Percentiles rank a stretch among this genome's conserved stretches.
phyloP scores from a whole-genome alignment of 1,284 basidiomycete species.

The Moesziomyces antarcticus region DNA sequence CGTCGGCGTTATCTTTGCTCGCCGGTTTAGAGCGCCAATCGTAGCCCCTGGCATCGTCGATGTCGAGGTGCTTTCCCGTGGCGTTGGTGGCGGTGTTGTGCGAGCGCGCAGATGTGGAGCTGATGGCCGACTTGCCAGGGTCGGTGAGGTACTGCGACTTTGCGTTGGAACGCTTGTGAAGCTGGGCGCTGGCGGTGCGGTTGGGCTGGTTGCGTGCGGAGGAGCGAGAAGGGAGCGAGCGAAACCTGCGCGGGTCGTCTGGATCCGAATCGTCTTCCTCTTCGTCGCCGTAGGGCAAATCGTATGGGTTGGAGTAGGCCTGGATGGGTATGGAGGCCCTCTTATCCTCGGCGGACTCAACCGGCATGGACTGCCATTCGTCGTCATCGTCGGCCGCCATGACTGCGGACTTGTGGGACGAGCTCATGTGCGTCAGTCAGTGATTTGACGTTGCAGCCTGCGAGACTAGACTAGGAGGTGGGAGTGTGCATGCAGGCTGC shows the following conservation, averaged over 20 bases:
- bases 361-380: conserved; percentile 61
- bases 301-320: conserved; percentile 34
- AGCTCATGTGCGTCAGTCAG: conserved; percentile 35
- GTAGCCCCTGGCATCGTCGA: conserved; percentile 65
- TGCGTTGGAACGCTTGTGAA: conserved; percentile 23
- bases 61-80: conserved; percentile 61
- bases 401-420: conserved; percentile 10
- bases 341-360: conserved; percentile 10
- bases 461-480: too few species aligned
- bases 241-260: conserved; percentile 42
- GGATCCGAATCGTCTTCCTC: conserved; percentile 46
- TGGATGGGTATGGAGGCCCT: conserved; percentile 16
- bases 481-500: conserved; percentile 9
- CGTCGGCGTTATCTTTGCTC: conserved; percentile 12
- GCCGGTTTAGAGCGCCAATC: conserved; percentile 64
- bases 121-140: conserved; percentile 6
- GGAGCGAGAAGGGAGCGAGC: conserved; percentile 31
- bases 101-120: conserved; percentile 6
- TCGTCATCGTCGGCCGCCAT: conserved; percentile 43
- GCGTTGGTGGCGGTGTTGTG: conserved; percentile 49
- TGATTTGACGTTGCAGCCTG: too few species aligned
- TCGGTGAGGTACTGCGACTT: conserved; percentile 25
- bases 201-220: conserved; percentile 11
- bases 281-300: conserved; percentile 42
- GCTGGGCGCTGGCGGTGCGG: conserved; percentile 13